These are phyloP conservation scores for Dipteronia dyeriana DNA, from an alignment of 345 rosid species.

Conservation along the genomic window DNA sequence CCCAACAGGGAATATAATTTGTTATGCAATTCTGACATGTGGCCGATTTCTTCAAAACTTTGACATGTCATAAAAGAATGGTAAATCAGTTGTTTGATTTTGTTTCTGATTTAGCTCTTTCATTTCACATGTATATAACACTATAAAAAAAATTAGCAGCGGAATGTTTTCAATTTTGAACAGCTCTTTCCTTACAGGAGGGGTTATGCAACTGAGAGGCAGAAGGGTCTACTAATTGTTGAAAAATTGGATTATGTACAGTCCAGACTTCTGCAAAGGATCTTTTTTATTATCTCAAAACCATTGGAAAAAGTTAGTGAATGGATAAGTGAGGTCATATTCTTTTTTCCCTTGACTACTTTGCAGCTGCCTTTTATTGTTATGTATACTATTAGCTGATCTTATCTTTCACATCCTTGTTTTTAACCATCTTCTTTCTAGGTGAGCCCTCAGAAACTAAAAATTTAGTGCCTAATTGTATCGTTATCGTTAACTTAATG, in stretches of 20 bases:
- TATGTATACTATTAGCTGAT: not conserved
- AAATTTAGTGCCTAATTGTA: not conserved
- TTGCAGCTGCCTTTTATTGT: not conserved
- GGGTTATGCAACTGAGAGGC: constrained; percentile 92
- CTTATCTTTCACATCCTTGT: not conserved
- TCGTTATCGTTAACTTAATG: not conserved
- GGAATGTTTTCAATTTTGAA: not conserved
- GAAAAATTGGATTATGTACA: constrained; percentile 92
- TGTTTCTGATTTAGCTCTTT: not conserved
- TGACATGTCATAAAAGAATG: not conserved
- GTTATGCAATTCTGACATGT: not conserved
- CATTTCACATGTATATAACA: not conserved
- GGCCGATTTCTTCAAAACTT: not conserved
- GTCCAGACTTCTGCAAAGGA: constrained; percentile 68
- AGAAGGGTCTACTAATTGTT: constrained; percentile 80
- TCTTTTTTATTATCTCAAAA: constrained; percentile 65
- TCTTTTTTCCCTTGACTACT: constrained; percentile 16
- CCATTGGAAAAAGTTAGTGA: constrained; percentile 72
- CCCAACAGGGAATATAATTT: not conserved
- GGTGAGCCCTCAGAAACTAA: not conserved
- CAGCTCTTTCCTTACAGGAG: constrained; percentile 54
- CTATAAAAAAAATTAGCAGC: not conserved
- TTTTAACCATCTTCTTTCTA: not conserved
- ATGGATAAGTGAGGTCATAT: constrained; percentile 68
- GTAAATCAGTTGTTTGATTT: not conserved